Evolutionary conservation across 2,329 filamentous ascomycete species (phyloP), one percentile per base, ranked within the genome.

Genomic region (Aspergillus neotritici): DNA sequence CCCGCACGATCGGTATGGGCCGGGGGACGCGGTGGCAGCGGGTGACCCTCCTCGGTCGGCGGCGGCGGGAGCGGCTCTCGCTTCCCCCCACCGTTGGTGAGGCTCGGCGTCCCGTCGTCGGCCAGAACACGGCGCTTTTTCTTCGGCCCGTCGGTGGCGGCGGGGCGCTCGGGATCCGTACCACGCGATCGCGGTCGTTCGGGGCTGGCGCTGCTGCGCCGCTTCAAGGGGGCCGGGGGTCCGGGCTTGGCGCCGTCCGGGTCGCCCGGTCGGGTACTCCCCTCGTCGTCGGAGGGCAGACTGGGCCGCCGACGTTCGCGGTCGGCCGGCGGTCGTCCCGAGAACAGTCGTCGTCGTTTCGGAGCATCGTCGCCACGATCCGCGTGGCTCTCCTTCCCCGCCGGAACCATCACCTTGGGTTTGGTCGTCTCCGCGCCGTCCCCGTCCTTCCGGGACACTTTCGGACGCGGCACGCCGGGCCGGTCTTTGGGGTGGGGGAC

Each of bases 201-300:
- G 4, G 68, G 69, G n/a, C 68, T 70, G 15, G 57, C 54, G 44
- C 68, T 72, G 37, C 57, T 62, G 34, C 69, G 65, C 31, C 70
- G 64, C 52, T 73, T 73, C 32, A 70, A 52, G 9, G 54, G 51
- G 2, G 21, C 21, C 30, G 46, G 39, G 12, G 31, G 41, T 44
- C 47, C 50, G 34, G 49, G 48, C n/a, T 54, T 48, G 47, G 48
- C 21, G 21, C 21, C 21, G 2, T 25, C 21, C 21, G 21, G 21
- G 9, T 9, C 41, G 28, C 61, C 65, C 0, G 62, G 37, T 45
- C 61, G 67, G 8, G 52, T 47, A 16, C 42, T 47, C 43, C 68
- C 67, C 35, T 70, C 66, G 50, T 70, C 67, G 5, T 65, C 66
- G 4, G 65, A 68, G 34, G 67, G 59, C 6, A 69, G 42, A 42